A percentile compares a stretch with the other conserved stretches of the same genome.
Evolutionary conservation across 495 filamentous ascomycete species (phyloP).

Genomic region (Podospora tetraspora): DNA sequence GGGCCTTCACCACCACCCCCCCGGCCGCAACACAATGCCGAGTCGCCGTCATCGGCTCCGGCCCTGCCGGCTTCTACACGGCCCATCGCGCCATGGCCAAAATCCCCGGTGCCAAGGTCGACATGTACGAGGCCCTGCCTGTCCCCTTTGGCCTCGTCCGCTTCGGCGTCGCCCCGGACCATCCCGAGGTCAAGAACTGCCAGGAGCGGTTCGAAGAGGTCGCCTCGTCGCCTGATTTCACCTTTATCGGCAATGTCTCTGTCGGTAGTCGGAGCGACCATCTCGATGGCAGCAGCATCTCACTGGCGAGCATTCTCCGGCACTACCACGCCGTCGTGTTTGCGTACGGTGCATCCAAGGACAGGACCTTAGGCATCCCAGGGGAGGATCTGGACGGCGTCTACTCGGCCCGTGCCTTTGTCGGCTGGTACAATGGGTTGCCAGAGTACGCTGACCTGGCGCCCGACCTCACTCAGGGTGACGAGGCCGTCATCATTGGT

Average conservation of each 20-base stretch:
- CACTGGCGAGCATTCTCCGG: conserved; percentile 60
- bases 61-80: conserved; percentile 94
- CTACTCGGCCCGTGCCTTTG: conserved; percentile 87
- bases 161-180: conserved; percentile 93
- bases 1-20: conserved; percentile 18
- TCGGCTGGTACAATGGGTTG: conserved; percentile 97
- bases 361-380: conserved; percentile 69
- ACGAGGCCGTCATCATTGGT: conserved; percentile 83
- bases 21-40: conserved; percentile 39
- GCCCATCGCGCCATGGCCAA: conserved; percentile 76
- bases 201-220: conserved; percentile 89
- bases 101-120: conserved; percentile 64
- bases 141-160: conserved; percentile 88
- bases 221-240: conserved; percentile 72
- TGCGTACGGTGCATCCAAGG: conserved; percentile 83
- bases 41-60: conserved; percentile 87
- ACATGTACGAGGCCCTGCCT: conserved; percentile 94
- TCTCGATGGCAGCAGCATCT: conserved; percentile 50
- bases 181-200: conserved; percentile 98
- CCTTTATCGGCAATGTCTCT: conserved; percentile 84
- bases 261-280: conserved; percentile 55
- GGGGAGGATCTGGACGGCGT: conserved; percentile 74
- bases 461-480: conserved; percentile 70
- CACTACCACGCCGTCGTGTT: conserved; percentile 93
- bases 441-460: conserved; percentile 74